Evolutionary conservation across 257 asterid genomes (phyloP).

Genomic region (Plantago major): DNA sequence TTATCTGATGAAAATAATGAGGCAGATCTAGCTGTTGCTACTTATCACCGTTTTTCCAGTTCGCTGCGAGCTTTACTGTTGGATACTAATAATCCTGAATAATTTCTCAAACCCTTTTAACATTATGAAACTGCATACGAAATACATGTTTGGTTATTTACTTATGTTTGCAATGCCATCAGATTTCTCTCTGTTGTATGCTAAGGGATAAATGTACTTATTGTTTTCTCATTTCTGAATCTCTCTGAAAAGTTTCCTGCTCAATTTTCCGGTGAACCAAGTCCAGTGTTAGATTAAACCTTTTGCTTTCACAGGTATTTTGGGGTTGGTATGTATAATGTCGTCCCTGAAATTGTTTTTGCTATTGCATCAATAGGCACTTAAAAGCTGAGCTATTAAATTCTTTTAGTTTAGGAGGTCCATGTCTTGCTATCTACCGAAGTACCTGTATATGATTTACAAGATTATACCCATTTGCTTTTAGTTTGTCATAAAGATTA

Average conservation of each 20-base stretch:
- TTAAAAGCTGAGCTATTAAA: background rate
- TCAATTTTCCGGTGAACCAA: background rate
- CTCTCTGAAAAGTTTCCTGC: background rate
- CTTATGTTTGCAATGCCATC: too few species aligned
- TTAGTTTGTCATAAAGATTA: background rate
- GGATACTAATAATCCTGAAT: background rate
- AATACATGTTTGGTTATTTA: background rate
- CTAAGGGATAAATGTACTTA: background rate
- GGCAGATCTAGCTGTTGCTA: too few species aligned
- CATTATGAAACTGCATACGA: background rate
- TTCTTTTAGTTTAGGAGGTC: background rate
- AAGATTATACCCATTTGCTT: background rate
- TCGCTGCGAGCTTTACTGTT: background rate
- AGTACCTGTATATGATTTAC: background rate
- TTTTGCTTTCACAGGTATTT: background rate
- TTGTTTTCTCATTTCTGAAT: background rate
- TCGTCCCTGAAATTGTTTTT: background rate
- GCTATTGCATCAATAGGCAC: background rate
- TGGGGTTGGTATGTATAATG: background rate
- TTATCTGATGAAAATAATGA: too few species aligned
- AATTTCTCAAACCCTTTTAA: background rate
- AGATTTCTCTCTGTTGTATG: background rate
- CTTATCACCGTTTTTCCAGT: too few species aligned
- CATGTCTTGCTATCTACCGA: too few species aligned
- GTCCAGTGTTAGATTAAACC: background rate